Evolutionary conservation across 345 rosid genomes (phyloP).

Genomic region (Turritis glabra): DNA sequence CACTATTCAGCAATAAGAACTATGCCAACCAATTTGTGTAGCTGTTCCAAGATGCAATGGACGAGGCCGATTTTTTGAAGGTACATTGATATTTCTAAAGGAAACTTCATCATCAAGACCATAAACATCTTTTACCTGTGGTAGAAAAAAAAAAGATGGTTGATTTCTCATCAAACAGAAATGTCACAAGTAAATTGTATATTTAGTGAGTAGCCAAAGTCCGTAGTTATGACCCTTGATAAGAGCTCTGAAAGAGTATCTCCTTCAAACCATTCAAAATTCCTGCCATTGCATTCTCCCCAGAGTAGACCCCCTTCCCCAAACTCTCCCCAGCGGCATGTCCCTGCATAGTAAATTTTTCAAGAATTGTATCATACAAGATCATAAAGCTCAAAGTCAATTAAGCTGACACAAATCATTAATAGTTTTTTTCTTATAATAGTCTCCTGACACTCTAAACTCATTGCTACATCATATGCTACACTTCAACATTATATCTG

Average conservation of each 20-base stretch:
- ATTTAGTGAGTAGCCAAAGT: constrained; percentile 10
- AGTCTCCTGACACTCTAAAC: background rate
- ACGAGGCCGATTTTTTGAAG: constrained; percentile 77
- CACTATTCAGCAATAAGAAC: constrained; percentile 12
- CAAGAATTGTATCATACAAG: constrained; percentile 1
- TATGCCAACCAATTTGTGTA: constrained; percentile 82
- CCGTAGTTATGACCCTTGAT: constrained; percentile 50
- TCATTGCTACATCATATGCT: constrained; percentile 3
- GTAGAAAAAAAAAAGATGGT: background rate
- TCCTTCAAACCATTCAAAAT: constrained; percentile 94
- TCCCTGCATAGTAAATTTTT: constrained; percentile 49
- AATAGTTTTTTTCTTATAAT: background rate
- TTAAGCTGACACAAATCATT: background rate
- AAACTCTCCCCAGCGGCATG: constrained; percentile 96
- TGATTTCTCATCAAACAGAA: background rate
- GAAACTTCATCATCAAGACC: constrained; percentile 72
- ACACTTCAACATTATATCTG: background rate
- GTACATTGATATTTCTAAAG: constrained; percentile 76
- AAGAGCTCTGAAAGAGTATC: constrained; percentile 65
- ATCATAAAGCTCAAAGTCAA: background rate
- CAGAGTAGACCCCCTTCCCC: constrained; percentile 95
- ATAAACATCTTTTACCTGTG: constrained; percentile 90
- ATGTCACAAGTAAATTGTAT: constrained; percentile 15
- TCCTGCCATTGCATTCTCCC: constrained; percentile 83
- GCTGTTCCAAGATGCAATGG: constrained; percentile 92